Evolutionary conservation across 2,329 filamentous ascomycete genomes (phyloP).

Genomic region (Aciculosporium take): DNA sequence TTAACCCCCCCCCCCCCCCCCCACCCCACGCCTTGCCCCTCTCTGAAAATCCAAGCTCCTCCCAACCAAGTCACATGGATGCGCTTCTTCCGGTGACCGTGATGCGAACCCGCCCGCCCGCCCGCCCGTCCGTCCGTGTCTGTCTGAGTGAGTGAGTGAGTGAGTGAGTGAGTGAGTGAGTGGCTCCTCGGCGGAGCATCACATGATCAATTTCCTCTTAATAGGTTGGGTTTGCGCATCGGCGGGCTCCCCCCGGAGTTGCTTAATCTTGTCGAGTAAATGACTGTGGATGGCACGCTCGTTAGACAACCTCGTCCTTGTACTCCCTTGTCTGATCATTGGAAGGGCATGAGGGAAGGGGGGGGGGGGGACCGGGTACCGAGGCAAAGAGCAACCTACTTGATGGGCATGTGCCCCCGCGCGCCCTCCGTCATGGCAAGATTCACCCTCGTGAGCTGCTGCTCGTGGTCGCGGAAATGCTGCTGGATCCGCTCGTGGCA

Average conservation of each 20-base stretch:
- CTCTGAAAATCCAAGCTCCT: no score
- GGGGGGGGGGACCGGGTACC: slow-evolving; percentile 19
- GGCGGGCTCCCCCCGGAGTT: slow-evolving; percentile 21
- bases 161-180: not conserved
- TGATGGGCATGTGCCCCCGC: slow-evolving; percentile 39
- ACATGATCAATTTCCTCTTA: slow-evolving; percentile 30
- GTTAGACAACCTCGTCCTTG: no score
- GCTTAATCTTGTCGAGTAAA: slow-evolving; percentile 40
- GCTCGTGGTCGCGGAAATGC: slow-evolving; percentile 47
- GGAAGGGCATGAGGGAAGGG: slow-evolving; percentile 17
- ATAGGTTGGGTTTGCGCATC: slow-evolving; percentile 24
- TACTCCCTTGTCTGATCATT: no score
- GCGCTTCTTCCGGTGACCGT: no score
- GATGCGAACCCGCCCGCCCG: no score
- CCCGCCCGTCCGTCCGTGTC: no score
- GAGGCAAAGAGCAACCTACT: no score
- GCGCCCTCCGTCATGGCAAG: slow-evolving; percentile 43
- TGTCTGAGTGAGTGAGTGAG: no score
- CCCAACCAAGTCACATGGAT: no score
- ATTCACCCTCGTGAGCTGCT: slow-evolving; percentile 34
- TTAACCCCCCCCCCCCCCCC: no score
- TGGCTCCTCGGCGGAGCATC: slow-evolving; percentile 6
- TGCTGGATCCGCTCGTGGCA: slow-evolving; percentile 42
- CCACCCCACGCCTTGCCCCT: no score
- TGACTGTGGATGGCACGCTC: slow-evolving; percentile 30